Conservation (phyloP, 2,329 filamentous ascomycete species). For the Fusarium haematococcum region DNA sequence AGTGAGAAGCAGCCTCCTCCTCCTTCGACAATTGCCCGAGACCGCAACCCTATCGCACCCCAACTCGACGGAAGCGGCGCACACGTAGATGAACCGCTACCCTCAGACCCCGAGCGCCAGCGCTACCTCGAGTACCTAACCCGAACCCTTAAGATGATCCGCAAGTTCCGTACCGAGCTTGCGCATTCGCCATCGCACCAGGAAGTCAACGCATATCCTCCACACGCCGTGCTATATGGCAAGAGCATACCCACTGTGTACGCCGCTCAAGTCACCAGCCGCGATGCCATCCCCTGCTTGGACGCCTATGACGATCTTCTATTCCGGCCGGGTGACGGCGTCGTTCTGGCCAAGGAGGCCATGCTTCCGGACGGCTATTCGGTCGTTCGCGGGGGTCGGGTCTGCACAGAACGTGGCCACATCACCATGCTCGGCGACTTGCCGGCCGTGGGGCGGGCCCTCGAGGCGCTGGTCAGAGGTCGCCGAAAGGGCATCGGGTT, state of each 20-base stretch:
- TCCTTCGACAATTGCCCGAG: constrained; percentile 49
- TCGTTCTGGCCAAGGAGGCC: constrained; percentile 85
- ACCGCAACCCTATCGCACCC: constrained; percentile 44
- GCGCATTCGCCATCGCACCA: constrained; percentile 70
- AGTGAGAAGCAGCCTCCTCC: constrained; percentile 48
- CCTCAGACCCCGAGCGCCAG: constrained; percentile 43
- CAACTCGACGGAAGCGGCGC: constrained; percentile 40
- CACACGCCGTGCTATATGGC: constrained; percentile 84
- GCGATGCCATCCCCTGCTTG: constrained; percentile 78
- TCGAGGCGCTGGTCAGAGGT: constrained; percentile 76
- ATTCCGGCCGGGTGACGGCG: constrained; percentile 89
- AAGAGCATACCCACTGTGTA: constrained; percentile 89
- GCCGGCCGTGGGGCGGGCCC: constrained; percentile 80
- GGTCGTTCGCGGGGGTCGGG: constrained; percentile 77
- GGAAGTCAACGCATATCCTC: constrained; percentile 80
- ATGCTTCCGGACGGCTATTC: constrained; percentile 87
- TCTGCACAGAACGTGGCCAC: constrained; percentile 87
- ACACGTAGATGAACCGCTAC: constrained; percentile 39
- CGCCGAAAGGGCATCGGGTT: constrained; percentile 79
- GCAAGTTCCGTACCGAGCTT: constrained; percentile 81
- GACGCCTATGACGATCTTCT: constrained; percentile 89
- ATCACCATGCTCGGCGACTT: constrained; percentile 89
- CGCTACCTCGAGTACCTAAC: constrained; percentile 73
- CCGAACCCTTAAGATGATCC: constrained; percentile 78
- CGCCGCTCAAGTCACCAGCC: constrained; percentile 78